These are phyloP conservation scores for Spergularia azorica DNA, from an alignment of 179 eudicot genomes.

Conservation along the genomic window DNA sequence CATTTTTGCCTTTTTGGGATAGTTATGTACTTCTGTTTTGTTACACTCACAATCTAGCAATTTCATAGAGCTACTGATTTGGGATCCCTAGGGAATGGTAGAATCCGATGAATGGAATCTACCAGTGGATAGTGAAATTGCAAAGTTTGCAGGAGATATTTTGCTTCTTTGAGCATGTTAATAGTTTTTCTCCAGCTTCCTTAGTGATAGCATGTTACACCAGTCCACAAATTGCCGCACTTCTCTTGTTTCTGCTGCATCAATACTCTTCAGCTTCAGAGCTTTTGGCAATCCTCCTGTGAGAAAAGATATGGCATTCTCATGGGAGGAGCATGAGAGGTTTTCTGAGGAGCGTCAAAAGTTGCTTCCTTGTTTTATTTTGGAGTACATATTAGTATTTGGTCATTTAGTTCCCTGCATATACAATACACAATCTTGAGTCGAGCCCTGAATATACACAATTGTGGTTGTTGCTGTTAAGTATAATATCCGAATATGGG, in stretches of 20 bases:
- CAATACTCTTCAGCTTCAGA: not conserved
- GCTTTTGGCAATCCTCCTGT: not conserved
- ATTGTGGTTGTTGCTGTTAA: too few relatives aligned
- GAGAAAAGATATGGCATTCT: not conserved
- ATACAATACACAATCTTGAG: not conserved
- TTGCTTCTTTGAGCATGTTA: not conserved
- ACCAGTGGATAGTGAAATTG: not conserved
- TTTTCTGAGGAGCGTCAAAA: not conserved
- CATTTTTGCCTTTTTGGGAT: not conserved
- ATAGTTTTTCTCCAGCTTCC: not conserved
- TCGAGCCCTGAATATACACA: too few relatives aligned
- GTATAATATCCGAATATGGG: too few relatives aligned
- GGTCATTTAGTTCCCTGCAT: not conserved
- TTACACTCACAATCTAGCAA: too few relatives aligned
- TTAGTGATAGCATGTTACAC: not conserved
- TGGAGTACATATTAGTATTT: too few relatives aligned
- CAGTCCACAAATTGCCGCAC: not conserved
- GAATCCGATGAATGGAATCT: not conserved
- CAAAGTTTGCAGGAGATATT: not conserved
- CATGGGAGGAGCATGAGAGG: not conserved
- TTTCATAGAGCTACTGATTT: too few relatives aligned
- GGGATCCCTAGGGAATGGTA: not conserved
- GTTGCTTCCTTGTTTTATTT: too few relatives aligned
- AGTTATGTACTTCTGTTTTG: not conserved
- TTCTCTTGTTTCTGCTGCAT: not conserved